Base-by-base conservation (phyloP, 1,139 yeast species). In the Meyerozyma elateridarum region DNA sequence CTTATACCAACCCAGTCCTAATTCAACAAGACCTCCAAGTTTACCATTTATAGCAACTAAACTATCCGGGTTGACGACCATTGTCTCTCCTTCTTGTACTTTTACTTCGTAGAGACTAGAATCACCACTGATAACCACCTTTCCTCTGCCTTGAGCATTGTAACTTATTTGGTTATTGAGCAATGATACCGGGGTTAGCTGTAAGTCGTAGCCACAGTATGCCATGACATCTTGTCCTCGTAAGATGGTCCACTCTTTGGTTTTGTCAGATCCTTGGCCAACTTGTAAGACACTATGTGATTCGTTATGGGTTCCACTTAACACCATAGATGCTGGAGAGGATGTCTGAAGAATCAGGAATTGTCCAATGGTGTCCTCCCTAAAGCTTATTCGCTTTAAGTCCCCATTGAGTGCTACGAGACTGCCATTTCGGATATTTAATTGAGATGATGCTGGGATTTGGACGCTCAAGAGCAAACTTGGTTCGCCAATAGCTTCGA, bases 171-270 rank as follows among this genome's bases (percentile, higher is more conserved):
- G 28, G 26, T 25, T 36, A 18, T 14, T 27, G 5, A 45, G 32
- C 24, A 29, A n/a, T n/a, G 21, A 22, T n/a, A 32, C 19, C 8
- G 36, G 30, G 7, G 29, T 28, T 13, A 69, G 32, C 15, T 50
- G 42, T 11, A 66, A 37, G 34, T 60, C 54, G 29, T 55, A 54
- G 0, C 75, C 75, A 1, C 67, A 53, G 76, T 76, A 72, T 2
- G 74, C 74, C 11, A 68, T 51, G 14, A 72, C 37, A 33, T 51
- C 48, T 6, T 55, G 50, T 29, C 53, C 52, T 14, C 56, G 56
- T 6, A 51, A 33, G n/a, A 70, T 46, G 3, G 45, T 45, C 77
- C 77, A 70, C n/a, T 38, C 34, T 9, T 48, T 48, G 8, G 37
- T 33, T 25, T n/a, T n/a, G n/a, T n/a, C n/a, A n/a, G n/a, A n/a